Conservation (phyloP, 257 asterid species). For the Capsicum baccatum region DNA sequence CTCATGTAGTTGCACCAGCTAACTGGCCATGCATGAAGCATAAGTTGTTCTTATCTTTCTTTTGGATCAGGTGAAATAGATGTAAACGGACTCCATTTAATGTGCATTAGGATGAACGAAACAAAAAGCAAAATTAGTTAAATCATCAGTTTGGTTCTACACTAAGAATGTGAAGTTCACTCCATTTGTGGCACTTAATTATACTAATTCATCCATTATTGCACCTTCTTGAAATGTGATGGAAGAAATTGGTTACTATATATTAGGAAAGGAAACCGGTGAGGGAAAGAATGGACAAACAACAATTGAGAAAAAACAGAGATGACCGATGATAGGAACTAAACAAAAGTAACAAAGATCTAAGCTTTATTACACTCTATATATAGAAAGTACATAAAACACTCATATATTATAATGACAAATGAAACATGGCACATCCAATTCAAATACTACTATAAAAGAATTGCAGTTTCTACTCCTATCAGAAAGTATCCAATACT, state of each 20-base stretch:
- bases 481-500: not conserved
- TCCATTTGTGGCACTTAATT: not conserved
- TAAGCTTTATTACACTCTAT: not conserved
- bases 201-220: not conserved
- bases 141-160: not conserved
- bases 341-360: not conserved
- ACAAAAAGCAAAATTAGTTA: not conserved
- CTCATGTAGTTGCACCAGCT: slow-evolving; percentile 19
- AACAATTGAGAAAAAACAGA: not conserved
- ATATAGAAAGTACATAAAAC: not conserved
- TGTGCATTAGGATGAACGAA: slow-evolving; percentile 11
- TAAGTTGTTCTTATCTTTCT: not conserved
- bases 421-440: slow-evolving; percentile 3
- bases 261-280: not conserved
- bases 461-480: not conserved
- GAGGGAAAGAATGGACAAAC: not conserved
- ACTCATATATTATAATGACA: not conserved
- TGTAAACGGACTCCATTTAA: not conserved
- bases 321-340: not conserved
- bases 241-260: not conserved
- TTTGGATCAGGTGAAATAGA: not conserved
- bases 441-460: not conserved
- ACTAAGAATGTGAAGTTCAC: not conserved
- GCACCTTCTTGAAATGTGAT: not conserved
- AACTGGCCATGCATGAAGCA: slow-evolving; percentile 30